Base-by-base conservation (phyloP, 768 basidiomycete genomes). In the Saitozyma podzolica region DNA sequence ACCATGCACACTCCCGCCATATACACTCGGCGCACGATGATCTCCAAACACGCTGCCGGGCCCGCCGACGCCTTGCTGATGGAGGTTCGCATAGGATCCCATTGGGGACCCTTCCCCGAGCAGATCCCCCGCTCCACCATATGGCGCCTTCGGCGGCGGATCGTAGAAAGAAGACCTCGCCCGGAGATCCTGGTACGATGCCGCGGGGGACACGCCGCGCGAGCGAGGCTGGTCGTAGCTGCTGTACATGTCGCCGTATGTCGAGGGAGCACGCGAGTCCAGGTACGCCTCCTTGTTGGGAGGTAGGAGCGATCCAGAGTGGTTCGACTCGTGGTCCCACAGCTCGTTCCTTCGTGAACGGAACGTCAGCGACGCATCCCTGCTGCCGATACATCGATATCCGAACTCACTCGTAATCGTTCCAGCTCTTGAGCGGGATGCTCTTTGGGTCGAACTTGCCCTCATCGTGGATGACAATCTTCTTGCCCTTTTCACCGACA, bases 341-440 rank as follows among this genome's bases (percentile, higher is more conserved):
- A 96, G 86, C 78, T 95, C 93, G 73, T 94, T 96, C 88, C 89
- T 91, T 29, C 29, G 29, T 29, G 29, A 29, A 29, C 29, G 66
- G 69, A 64, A 40, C 61, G 61, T 79, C 77, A 66, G 54, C 29
- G 29, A 29, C 29, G 29, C 29, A 29, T 29, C 57, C 13, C 40
- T 6, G 9, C 13, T 16, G 45, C 47, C 13, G 6, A 20, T 13
- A 29, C 9, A 8, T 8, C 54, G 50, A 48, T 47, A 40, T 43
- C 43, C 29, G 51, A 17, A 56, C 57, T 83, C 87, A 69, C 79
- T 92, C 91, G 72, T 95, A 96, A 69, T 96, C 93, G 62, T 87
- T 91, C 95, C 96, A 98, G 0, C 89, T 91, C 82, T 97, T 97
- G 68, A 97, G 84, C 8, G 95, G 95, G 68, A 99, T 97, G 8